Conservation (phyloP, 83 land plant species). For the Picea mariana region DNA sequence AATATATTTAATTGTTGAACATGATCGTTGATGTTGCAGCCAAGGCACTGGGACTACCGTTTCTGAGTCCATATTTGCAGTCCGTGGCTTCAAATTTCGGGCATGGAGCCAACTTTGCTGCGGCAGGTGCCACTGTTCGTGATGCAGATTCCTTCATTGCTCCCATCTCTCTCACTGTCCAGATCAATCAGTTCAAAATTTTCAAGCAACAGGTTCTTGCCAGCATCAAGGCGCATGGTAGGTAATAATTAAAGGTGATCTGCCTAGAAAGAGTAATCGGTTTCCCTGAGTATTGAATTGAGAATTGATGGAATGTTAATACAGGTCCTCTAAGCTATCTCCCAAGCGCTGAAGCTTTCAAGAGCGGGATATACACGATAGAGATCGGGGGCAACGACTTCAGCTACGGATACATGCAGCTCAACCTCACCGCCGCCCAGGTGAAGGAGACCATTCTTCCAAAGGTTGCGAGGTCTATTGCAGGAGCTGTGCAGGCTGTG, state of each 20-base stretch:
- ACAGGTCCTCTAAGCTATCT: constrained; percentile 21
- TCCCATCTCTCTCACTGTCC: constrained; percentile 25
- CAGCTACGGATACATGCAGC: constrained; percentile 27
- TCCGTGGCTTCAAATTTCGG: constrained; percentile 29
- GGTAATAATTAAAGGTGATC: no score
- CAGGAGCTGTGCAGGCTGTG: constrained; percentile 15
- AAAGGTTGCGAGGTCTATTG: constrained; percentile 13
- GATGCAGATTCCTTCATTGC: constrained; percentile 14
- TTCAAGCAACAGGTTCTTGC: constrained; percentile 27
- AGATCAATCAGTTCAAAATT: constrained; percentile 30
- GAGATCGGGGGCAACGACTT: constrained; percentile 33
- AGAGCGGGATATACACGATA: constrained; percentile 15
- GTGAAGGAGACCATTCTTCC: constrained; percentile 19
- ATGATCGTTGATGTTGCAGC: constrained; percentile 13
- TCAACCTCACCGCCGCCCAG: constrained; percentile 18
- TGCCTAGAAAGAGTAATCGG: no score
- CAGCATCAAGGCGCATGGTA: constrained; percentile 4
- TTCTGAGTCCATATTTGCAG: constrained; percentile 37
- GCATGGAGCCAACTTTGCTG: constrained; percentile 39
- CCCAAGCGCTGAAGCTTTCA: constrained; percentile 22
- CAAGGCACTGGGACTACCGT: constrained; percentile 30
- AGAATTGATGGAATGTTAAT: no score
- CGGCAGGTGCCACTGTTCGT: constrained; percentile 27
- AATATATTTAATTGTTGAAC: no score
- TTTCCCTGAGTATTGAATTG: no score